Evolutionary conservation across 768 basidiomycete species (phyloP).

Genomic region (Kwoniella shandongensis): DNA sequence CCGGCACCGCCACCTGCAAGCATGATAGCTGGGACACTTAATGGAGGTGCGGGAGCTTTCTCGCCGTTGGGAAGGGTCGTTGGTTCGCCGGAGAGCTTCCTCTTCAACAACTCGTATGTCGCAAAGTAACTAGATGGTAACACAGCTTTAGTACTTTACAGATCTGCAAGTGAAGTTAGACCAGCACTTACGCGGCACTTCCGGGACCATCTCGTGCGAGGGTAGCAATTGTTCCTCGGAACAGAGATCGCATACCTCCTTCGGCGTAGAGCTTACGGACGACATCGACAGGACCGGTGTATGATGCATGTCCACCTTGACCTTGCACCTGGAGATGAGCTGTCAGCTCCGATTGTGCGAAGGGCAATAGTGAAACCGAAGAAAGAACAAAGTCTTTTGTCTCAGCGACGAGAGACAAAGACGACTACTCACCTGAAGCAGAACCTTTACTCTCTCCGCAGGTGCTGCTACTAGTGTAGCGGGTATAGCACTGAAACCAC

Average conservation of each 20-base stretch:
- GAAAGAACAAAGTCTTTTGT: constrained; percentile 14
- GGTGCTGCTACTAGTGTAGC: constrained; percentile 91
- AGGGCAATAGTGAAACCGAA: too few species aligned
- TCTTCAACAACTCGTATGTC: constrained; percentile 92
- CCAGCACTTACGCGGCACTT: constrained; percentile 78
- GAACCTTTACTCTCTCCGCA: constrained; percentile 92
- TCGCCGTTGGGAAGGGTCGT: constrained; percentile 27
- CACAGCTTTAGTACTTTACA: neutral
- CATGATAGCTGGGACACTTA: constrained; percentile 83
- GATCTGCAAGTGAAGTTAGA: constrained; percentile 7
- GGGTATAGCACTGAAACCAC: constrained; percentile 91
- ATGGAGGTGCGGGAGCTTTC: constrained; percentile 67
- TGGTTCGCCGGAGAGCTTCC: constrained; percentile 62
- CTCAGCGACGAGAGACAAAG: neutral
- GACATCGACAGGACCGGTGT: constrained; percentile 90
- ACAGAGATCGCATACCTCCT: constrained; percentile 87
- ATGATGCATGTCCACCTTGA: constrained; percentile 64
- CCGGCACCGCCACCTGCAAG: constrained; percentile 92
- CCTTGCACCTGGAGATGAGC: constrained; percentile 71
- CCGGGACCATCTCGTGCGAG: constrained; percentile 93
- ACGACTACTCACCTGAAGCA: constrained; percentile 70
- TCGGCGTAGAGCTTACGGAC: constrained; percentile 86
- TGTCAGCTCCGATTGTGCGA: constrained; percentile 23
- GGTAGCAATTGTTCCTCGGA: constrained; percentile 89
- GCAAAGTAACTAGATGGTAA: constrained; percentile 76